Evolutionary conservation across 768 basidiomycete species (phyloP).

Genomic region (Fomitopsis pulvina): DNA sequence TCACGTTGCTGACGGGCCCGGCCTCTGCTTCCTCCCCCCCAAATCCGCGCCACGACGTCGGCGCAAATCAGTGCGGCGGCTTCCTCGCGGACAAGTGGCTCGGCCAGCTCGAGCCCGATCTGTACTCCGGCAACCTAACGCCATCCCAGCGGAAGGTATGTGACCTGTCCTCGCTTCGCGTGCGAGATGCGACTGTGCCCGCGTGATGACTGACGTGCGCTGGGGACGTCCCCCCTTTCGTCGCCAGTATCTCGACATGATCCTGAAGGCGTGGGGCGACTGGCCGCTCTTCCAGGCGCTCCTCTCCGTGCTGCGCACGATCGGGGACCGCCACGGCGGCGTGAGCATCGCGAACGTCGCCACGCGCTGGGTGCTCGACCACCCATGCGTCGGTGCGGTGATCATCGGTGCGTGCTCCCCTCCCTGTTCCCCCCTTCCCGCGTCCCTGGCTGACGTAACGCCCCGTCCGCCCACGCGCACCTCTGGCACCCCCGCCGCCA

Average conservation of each 20-base stretch:
- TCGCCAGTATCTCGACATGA: slow-evolving; percentile 75
- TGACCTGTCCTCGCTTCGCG: neutral
- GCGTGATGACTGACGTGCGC: neutral
- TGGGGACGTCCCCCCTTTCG: neutral
- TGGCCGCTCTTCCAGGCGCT: slow-evolving; percentile 74
- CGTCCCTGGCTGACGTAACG: neutral
- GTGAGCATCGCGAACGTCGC: slow-evolving; percentile 73
- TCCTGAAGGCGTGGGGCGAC: slow-evolving; percentile 69
- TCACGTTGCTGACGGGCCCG: neutral
- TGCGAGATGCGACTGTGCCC: neutral
- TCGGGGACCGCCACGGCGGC: slow-evolving; percentile 62
- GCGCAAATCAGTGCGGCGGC: slow-evolving; percentile 60
- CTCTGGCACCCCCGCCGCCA: slow-evolving; percentile 18
- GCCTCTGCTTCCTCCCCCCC: neutral
- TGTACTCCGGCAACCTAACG: slow-evolving; percentile 59
- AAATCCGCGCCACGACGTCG: neutral
- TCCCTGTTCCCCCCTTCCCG: neutral
- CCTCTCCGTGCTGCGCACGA: slow-evolving; percentile 46
- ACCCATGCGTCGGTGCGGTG: slow-evolving; percentile 69
- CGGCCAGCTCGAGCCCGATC: slow-evolving; percentile 58
- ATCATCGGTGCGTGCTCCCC: slow-evolving; percentile 50
- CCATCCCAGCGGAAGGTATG: slow-evolving; percentile 79
- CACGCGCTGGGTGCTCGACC: slow-evolving; percentile 79
- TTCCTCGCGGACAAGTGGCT: slow-evolving; percentile 79
- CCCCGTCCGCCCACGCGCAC: neutral